phyloP scores from a whole-genome alignment of 1,284 basidiomycete genomes.

The Tylopilus sp. region DNA sequence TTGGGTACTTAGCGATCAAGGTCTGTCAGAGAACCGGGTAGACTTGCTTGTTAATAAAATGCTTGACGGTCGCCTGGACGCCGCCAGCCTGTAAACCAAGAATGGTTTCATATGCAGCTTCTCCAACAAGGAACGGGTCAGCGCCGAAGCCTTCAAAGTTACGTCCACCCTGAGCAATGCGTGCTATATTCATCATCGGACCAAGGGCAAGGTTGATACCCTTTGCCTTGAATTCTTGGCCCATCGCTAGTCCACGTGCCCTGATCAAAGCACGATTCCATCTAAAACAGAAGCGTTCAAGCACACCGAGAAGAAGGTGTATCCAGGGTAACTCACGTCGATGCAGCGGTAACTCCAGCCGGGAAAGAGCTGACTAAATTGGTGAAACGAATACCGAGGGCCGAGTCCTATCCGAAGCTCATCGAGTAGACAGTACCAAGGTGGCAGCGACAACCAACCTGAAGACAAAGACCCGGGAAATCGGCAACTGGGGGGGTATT shows the following conservation, averaged over 20 bases:
- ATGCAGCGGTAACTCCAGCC: slow-evolving; percentile 63
- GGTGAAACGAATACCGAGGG: slow-evolving; percentile 59
- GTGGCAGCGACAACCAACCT: slow-evolving; percentile 22
- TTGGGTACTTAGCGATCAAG: slow-evolving; percentile 28
- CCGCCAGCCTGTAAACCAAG: slow-evolving; percentile 73
- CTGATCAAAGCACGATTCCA: slow-evolving; percentile 59
- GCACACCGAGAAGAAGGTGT: neutral
- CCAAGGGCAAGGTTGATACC: slow-evolving; percentile 76
- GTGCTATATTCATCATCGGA: slow-evolving; percentile 68
- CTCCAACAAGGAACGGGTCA: slow-evolving; percentile 75
- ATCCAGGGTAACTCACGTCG: slow-evolving; percentile 54
- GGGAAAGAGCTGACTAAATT: slow-evolving; percentile 60
- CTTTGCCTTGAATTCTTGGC: slow-evolving; percentile 78
- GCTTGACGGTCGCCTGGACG: slow-evolving; percentile 75
- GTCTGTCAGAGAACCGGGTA: neutral
- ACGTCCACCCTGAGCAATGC: slow-evolving; percentile 61
- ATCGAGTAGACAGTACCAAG: neutral
- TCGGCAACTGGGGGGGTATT: slow-evolving; percentile 47
- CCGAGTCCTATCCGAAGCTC: slow-evolving; percentile 54
- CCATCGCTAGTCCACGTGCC: slow-evolving; percentile 76
- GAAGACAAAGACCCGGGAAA: slow-evolving; percentile 46
- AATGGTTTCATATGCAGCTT: slow-evolving; percentile 70
- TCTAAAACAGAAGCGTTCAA: slow-evolving; percentile 14
- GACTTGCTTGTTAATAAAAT: slow-evolving; percentile 68
- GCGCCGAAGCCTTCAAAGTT: slow-evolving; percentile 81